Base-by-base conservation (phyloP, 495 filamentous ascomycete species). In the Neurospora sp. region DNA sequence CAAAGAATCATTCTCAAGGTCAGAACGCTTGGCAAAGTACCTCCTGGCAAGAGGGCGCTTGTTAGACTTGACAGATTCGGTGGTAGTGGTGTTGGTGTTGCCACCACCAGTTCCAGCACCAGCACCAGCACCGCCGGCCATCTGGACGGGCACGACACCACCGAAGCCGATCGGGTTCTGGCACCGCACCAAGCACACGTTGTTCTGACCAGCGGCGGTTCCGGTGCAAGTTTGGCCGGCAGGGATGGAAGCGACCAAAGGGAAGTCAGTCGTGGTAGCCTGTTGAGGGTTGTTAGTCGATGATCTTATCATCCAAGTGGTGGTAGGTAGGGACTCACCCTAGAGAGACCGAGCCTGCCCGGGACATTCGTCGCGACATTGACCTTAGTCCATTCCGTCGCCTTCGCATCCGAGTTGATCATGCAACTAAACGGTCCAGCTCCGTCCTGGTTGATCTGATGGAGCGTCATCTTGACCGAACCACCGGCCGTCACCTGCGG, bases 161-260 rank as follows among this genome's bases (percentile, higher is more conserved):
- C 86, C 86, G 69, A 88, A 88, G 4, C 84, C 85, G 0, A 85
- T 85, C 27, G 85, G 76, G 72, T 88, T 88, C 75, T 84, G 77
- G 81, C 86, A 86, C 8, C 85, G 81, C 12, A 88, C 86, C 39
- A 88, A 78, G 75, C 86, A 88, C 69, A 84, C 80, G 70, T 85
- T 84, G 35, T 81, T 78, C 77, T 86, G 82, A 16, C 84, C 86
- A 1, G 86, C 86, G 6, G 85, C 84, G 17, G 84, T 85, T 44
- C 86, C 86, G 59, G 83, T 86, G 78, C 86, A 88, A 9, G 76
- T 73, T 78, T 85, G 84, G 69, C 78, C 76, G 31, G 79, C 82
- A 3, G 86, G 85, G 70, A 88, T 85, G 3, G 81, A 77, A 35
- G 83, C 84, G 1, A 74, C 78, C 9, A 87, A 75, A 2, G 83